Evolutionary conservation across 164 flowering plant species (phyloP).

Genomic region (Kalanchoe fedtschenkoi): DNA sequence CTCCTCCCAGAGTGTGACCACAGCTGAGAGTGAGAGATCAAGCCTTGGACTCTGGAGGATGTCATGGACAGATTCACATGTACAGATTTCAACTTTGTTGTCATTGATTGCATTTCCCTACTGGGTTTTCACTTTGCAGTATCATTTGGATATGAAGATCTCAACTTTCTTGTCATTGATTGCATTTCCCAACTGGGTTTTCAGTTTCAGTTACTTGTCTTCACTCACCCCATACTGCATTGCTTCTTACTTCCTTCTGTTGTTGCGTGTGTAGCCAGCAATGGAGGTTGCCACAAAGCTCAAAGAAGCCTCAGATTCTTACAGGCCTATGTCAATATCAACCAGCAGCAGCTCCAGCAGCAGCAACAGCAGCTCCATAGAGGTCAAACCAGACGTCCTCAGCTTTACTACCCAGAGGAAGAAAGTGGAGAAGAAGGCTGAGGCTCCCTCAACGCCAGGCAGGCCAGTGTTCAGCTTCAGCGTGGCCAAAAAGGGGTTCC

Average conservation of each 20-base stretch:
- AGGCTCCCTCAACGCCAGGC: constrained; percentile 81
- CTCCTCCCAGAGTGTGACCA: too few relatives aligned
- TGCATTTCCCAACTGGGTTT: neutral
- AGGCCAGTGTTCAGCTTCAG: constrained; percentile 78
- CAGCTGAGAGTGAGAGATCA: neutral
- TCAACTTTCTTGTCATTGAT: constrained; percentile 2
- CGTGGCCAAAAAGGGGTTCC: constrained; percentile 45
- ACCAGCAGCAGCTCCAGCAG: neutral
- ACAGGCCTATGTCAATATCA: neutral
- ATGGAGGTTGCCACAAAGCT: neutral
- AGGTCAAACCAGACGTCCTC: neutral
- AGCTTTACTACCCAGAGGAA: constrained; percentile 34
- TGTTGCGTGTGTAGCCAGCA: neutral
- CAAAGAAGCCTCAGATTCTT: neutral
- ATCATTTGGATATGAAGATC: neutral
- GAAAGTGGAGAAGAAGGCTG: constrained; percentile 35
- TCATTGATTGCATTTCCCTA: neutral
- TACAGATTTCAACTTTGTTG: neutral
- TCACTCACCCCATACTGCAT: neutral
- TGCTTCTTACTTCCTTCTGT: neutral
- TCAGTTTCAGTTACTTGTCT: constrained; percentile 4
- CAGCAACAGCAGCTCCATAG: neutral
- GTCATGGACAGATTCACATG: too few relatives aligned
- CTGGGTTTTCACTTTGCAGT: constrained; percentile 16
- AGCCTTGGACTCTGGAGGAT: too few relatives aligned